Conservation (phyloP, 805 yeast genomes). For the Candida piceae region DNA sequence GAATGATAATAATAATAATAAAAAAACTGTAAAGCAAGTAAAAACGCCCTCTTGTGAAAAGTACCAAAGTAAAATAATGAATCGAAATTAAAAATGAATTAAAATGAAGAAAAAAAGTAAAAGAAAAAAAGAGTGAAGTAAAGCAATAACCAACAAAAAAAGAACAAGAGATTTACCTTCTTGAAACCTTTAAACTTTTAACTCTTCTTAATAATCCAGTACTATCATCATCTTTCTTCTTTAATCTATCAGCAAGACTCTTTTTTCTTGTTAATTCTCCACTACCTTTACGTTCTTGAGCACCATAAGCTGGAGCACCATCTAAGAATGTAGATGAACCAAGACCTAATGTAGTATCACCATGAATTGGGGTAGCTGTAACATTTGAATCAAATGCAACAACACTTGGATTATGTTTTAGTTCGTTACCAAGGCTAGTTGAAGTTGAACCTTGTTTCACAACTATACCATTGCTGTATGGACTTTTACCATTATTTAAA, state of each 20-base stretch:
- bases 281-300: constrained; percentile 34
- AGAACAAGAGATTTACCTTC: constrained; percentile 17
- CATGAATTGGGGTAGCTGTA: constrained; percentile 74
- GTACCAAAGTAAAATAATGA: too few relatives aligned
- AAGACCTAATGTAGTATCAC: constrained; percentile 78
- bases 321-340: constrained; percentile 91
- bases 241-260: constrained; percentile 69
- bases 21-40: background rate
- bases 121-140: background rate
- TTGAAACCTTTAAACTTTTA: constrained; percentile 78
- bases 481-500: constrained; percentile 19
- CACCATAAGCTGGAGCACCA: constrained; percentile 81
- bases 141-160: background rate
- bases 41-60: too few relatives aligned
- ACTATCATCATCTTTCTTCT: constrained; percentile 21
- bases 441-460: constrained; percentile 25
- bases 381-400: constrained; percentile 66
- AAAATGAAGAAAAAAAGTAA: background rate
- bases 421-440: constrained; percentile 21
- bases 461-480: constrained; percentile 29
- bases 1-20: background rate
- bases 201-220: constrained; percentile 76
- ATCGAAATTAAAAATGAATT: background rate
- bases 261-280: constrained; percentile 71
- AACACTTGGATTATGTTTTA: constrained; percentile 48